A percentile compares a stretch with the other conserved stretches of the same genome.
phyloP scores from a whole-genome alignment of 2,329 filamentous ascomycete species.

The Xylariaceae sp. region DNA sequence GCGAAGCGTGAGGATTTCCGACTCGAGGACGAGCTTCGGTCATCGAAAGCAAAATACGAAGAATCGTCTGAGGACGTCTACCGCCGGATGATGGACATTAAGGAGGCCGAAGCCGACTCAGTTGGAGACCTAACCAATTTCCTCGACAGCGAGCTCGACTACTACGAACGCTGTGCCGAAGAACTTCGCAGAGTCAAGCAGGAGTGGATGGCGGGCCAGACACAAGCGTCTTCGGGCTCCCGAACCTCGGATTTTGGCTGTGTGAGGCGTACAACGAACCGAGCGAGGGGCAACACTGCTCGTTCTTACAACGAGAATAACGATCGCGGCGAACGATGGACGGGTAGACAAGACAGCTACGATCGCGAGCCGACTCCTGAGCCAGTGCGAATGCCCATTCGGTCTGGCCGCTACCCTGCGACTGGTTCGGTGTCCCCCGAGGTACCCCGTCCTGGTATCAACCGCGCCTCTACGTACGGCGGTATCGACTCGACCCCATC shows the following conservation, averaged over 20 bases:
- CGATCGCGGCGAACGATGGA: slow-evolving; percentile 44
- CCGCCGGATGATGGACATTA: slow-evolving; percentile 94
- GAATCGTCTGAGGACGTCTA: slow-evolving; percentile 92
- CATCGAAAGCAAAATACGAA: slow-evolving; percentile 94
- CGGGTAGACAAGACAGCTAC: slow-evolving; percentile 43
- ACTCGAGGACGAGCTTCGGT: slow-evolving; percentile 88
- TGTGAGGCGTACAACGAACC: slow-evolving; percentile 37
- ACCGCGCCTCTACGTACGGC: slow-evolving; percentile 37
- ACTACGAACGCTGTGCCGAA: slow-evolving; percentile 89
- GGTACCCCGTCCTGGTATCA: slow-evolving; percentile 37
- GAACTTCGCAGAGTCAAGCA: slow-evolving; percentile 68
- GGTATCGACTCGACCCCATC: slow-evolving; percentile 28
- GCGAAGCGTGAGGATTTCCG: slow-evolving; percentile 93
- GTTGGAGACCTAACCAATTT: slow-evolving; percentile 81
- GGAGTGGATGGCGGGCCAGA: slow-evolving; percentile 49
- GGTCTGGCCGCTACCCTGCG: slow-evolving; percentile 45
- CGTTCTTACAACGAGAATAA: slow-evolving; percentile 52
- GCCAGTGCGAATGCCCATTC: slow-evolving; percentile 53
- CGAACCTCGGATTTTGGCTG: slow-evolving; percentile 37
- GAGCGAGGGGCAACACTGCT: slow-evolving; percentile 57
- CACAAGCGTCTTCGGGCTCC: slow-evolving; percentile 23
- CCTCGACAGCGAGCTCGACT: slow-evolving; percentile 86
- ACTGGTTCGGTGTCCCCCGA: slow-evolving; percentile 38
- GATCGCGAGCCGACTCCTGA: slow-evolving; percentile 46
- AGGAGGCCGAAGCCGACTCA: slow-evolving; percentile 86